phyloP scores from a whole-genome alignment of 805 yeast genomes.

The Kodamaea fukazawae region DNA sequence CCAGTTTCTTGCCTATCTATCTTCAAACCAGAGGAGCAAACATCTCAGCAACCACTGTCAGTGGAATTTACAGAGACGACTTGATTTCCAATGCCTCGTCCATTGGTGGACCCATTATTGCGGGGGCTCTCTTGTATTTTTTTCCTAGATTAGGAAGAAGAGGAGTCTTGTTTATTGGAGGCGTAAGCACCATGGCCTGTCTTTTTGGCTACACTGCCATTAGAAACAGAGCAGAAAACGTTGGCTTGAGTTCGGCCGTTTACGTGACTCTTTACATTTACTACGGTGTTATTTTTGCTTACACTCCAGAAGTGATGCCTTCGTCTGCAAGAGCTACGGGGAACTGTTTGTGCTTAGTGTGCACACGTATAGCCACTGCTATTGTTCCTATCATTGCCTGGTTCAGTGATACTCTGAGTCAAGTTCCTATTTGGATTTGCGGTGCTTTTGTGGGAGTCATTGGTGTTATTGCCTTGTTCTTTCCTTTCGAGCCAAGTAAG shows the following conservation, averaged over 20 bases:
- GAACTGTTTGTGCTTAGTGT: slow-evolving; percentile 30
- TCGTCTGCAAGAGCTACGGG: slow-evolving; percentile 37
- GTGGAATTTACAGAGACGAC: slow-evolving; percentile 47
- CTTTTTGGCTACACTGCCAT: slow-evolving; percentile 22
- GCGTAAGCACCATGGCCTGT: slow-evolving; percentile 18
- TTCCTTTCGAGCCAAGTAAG: slow-evolving; percentile 36
- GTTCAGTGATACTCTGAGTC: slow-evolving; percentile 25
- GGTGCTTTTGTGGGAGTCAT: slow-evolving; percentile 33
- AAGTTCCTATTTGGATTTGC: slow-evolving; percentile 36
- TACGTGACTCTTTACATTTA: slow-evolving; percentile 20
- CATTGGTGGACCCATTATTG: slow-evolving; percentile 53
- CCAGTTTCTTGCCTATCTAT: slow-evolving; percentile 49
- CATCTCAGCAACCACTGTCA: slow-evolving; percentile 37
- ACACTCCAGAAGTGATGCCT: slow-evolving; percentile 37
- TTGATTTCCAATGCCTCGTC: slow-evolving; percentile 46
- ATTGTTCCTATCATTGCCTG: slow-evolving; percentile 36
- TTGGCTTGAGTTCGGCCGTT: slow-evolving; percentile 18
- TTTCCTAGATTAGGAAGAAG: slow-evolving; percentile 17
- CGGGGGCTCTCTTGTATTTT: slow-evolving; percentile 33
- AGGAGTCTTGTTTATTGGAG: slow-evolving; percentile 20
- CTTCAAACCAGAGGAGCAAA: slow-evolving; percentile 43
- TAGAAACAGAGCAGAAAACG: slow-evolving; percentile 16
- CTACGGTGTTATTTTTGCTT: slow-evolving; percentile 33
- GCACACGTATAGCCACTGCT: slow-evolving; percentile 30
- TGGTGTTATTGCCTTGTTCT: slow-evolving; percentile 29